Base-by-base conservation (phyloP, 306 rosid genomes). In the Vigna radiata region DNA sequence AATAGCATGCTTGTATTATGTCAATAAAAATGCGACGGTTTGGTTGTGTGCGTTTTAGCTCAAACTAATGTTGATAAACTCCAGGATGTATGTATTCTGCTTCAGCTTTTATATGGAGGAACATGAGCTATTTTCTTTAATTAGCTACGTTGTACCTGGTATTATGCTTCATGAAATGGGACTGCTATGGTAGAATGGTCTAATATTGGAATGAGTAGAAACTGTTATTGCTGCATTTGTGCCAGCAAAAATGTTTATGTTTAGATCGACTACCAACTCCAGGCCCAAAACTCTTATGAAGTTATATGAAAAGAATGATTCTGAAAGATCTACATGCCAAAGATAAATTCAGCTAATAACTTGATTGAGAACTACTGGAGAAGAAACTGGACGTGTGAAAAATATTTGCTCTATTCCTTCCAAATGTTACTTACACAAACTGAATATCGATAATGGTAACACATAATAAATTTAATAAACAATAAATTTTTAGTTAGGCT, bases 1-100 rank as follows among this genome's bases (percentile, higher is more conserved):
- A 46, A 37, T 68, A 16, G 14, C 49, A 60, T 60, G 41, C 23
- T n/a, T 33, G 37, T 44, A 47, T 48, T 59, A 64, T 63, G 44
- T 79, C 72, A 43, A 71, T 70, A 70, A 60, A 70, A 14, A 29
- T 18, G 16, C 25, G 16, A 37, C 16, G 8, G 69, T 16, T 62
- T 36, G 68, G 47, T 36, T 37, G 46, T 31, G n/a, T 64, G 41
- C 43, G 15, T 18, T 44, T 62, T 48, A 75, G 70, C 64, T 27
- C 65, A 36, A 31, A 55, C 50, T 61, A 62, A 61, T 76, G 55
- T 53, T 23, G 65, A 64, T 71, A 70, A 43, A 8, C 11, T 63
- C 41, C 53, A 23, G 65, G 14, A 27, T 46, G 80, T 75, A 39
- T 68, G 83, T 73, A 37, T 58, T 46, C 50, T 74, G 63, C 65